These are phyloP conservation scores for Pouteria glomerata DNA, from an alignment of 148 eudicot species.

Conservation along the genomic window DNA sequence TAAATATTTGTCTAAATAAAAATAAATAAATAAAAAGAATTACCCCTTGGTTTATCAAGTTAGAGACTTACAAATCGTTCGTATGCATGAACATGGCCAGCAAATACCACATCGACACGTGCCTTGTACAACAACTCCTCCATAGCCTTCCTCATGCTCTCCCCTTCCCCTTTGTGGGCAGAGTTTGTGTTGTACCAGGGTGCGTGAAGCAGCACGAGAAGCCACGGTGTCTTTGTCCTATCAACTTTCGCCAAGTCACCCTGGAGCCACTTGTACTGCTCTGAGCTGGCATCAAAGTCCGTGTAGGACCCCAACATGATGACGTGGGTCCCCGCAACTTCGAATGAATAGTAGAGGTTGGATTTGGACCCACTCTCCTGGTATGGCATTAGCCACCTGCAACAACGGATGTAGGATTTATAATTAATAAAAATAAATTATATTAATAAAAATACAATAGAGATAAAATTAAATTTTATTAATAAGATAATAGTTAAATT, in stretches of 20 bases:
- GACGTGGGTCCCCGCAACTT: slow-evolving; percentile 63
- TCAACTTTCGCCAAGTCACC: slow-evolving; percentile 45
- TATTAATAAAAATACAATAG: too few relatives aligned
- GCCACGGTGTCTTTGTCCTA: slow-evolving; percentile 64
- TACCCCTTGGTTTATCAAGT: too few relatives aligned
- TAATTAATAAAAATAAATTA: too few relatives aligned
- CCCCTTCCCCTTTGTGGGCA: slow-evolving; percentile 84
- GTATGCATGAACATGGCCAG: slow-evolving; percentile 88
- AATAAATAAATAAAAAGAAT: too few relatives aligned
- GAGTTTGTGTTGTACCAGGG: slow-evolving; percentile 82
- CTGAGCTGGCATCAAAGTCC: slow-evolving; percentile 47
- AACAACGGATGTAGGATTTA: too few relatives aligned
- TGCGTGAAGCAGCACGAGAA: slow-evolving; percentile 55
- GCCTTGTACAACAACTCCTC: slow-evolving; percentile 53
- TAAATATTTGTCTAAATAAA: too few relatives aligned
- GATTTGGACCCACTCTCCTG: slow-evolving; percentile 70
- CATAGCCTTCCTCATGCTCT: slow-evolving; percentile 71
- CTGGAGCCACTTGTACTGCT: slow-evolving; percentile 72
- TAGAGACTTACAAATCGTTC: slow-evolving; percentile 91
- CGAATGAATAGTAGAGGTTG: slow-evolving; percentile 79
- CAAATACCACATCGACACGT: slow-evolving; percentile 64
- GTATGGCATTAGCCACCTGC: slow-evolving; percentile 84
- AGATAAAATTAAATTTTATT: too few relatives aligned
- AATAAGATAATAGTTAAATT: too few relatives aligned
- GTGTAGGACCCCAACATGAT: slow-evolving; percentile 72